Evolutionary conservation across 106 monocot genomes (phyloP), one percentile per base, ranked within the genome.

Genomic region (Posidonia australis): DNA sequence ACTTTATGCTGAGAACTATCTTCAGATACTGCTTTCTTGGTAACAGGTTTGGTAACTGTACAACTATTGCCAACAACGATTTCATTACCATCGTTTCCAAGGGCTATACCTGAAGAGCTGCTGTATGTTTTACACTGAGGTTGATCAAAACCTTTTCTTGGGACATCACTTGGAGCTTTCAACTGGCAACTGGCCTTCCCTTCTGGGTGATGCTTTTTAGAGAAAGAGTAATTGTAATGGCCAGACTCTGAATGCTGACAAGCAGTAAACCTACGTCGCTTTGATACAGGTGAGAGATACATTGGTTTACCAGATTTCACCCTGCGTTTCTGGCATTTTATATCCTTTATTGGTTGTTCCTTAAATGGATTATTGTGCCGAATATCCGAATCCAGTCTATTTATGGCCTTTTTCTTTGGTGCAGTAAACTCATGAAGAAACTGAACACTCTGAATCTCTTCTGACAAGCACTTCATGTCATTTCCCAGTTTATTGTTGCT

Each of bases 281-380:
- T 73, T 45, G 29, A 41, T 23, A 66, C 20, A 3, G 36, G 73
- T 14, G 72, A 72, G 9, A 66, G 20, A 32, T 66, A 73, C 3
- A 45, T 47, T 25, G 46, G 43, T 31, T 59, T 73, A 18, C 46
- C 14, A 20, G 29, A 47, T 66, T 73, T 66, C 1, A 16, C 26
- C 64, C 16, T 29, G n/a, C 32, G 14, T 36, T 47, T 22, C 19
- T 25, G 28, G 44, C 23, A 19, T 13, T 58, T 58, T 58, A 27
- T 10, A 23, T n/a, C 21, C 43, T 58, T 74, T 24, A 18, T 19
- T 22, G 13, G 18, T 29, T 28, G 5, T 10, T 29, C 32, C 19
- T 28, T 18, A 2, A 41, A 16, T 17, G 2, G 22, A 42, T 25
- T 23, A 17, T 42, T 6, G 26, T 25, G 20, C 51, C 23, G 11